Percentiles rank a stretch among this genome's conserved stretches.
These are phyloP conservation scores for Mycena galopus DNA, from an alignment of 768 basidiomycete species.

Conservation along the genomic window DNA sequence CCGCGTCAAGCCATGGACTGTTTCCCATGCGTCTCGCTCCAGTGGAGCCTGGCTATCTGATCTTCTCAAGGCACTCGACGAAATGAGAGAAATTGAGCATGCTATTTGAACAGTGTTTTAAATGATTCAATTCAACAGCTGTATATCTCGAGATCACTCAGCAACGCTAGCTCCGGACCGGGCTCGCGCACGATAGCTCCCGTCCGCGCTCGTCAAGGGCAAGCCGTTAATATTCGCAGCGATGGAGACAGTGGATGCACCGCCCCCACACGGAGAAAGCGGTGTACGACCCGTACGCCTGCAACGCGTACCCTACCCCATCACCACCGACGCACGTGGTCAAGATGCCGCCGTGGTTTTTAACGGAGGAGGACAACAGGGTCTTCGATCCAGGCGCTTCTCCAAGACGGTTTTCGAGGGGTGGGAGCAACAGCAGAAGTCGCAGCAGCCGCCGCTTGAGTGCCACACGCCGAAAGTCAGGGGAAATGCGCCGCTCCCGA, in stretches of 20 bases:
- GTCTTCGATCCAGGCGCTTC: slow-evolving; percentile 17
- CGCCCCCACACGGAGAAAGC: slow-evolving; percentile 36
- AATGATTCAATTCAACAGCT: slow-evolving; percentile 17
- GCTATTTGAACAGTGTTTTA: slow-evolving; percentile 46
- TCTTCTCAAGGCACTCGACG: slow-evolving; percentile 68
- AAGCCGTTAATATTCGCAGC: slow-evolving; percentile 77
- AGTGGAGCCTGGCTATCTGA: slow-evolving; percentile 82
- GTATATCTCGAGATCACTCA: slow-evolving; percentile 14
- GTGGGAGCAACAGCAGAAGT: slow-evolving; percentile 28
- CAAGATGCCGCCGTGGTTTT: slow-evolving; percentile 23
- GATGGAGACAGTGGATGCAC: slow-evolving; percentile 50
- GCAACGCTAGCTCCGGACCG: slow-evolving; percentile 11
- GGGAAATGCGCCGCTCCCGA: slow-evolving; percentile 24
- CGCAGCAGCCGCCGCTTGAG: slow-evolving; percentile 18
- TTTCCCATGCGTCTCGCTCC: slow-evolving; percentile 88
- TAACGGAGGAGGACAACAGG: slow-evolving; percentile 5
- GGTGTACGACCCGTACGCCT: slow-evolving; percentile 21
- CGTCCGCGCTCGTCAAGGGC: slow-evolving; percentile 48
- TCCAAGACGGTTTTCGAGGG: slow-evolving; percentile 18
- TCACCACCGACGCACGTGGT: slow-evolving; percentile 20
- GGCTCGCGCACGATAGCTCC: slow-evolving; percentile 13
- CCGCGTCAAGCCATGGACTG: no score
- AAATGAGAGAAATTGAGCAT: slow-evolving; percentile 83
- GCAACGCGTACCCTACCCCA: slow-evolving; percentile 22
- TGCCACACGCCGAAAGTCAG: slow-evolving; percentile 25